Evolutionary conservation across 2,329 filamentous ascomycete species (phyloP), one percentile per base, ranked within the genome.

Genomic region (Malbranchea zuffiana): DNA sequence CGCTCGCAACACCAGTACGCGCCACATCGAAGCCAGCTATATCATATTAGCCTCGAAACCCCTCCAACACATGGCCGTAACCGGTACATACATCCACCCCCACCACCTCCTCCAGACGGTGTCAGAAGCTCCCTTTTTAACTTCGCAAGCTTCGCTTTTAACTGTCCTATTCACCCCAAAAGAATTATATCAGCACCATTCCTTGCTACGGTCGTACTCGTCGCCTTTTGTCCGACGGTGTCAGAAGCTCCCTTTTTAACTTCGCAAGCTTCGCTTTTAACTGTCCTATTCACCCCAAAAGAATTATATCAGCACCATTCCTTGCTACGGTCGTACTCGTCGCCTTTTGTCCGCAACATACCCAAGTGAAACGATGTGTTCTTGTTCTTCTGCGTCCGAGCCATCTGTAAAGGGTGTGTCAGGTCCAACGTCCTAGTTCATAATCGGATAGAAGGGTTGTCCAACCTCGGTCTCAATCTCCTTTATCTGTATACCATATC

Each of bases 241-340:
- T 94, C 49, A 98, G 72, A 33, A 98, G 77, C 65, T 98, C 90
- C 57, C 85, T 78, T 72, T 95, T 96, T 54, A 98, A 72, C 69
- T 98, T 98, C 32, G 90, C 88, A 56, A 98, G 76, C 66, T 98
- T 98, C 48, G 90, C 90, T 67, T 98, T 98, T 50, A 98, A 69
- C 66, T 96, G 88, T 54, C 74, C 72, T 74, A 46, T 44, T 46
- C 37, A n/a, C n/a, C n/a, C n/a, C n/a, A n/a, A n/a, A n/a, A 20
- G 4, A 16, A 13, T 20, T 19, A 24, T 30, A 43, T 48, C 45
- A 53, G 51, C 15, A 16, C 6, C 10, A n/a, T 17, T 13, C n/a
- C 23, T 25, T 16, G n/a, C 31, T n/a, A 20, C 13, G 7, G 15
- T 27, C 12, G 13, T 19, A 12, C 24, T 10, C 13, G 10, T 4